phyloP scores from a whole-genome alignment of 176 grass and related monocot genomes.

The Hyparrhenia diplandra region DNA sequence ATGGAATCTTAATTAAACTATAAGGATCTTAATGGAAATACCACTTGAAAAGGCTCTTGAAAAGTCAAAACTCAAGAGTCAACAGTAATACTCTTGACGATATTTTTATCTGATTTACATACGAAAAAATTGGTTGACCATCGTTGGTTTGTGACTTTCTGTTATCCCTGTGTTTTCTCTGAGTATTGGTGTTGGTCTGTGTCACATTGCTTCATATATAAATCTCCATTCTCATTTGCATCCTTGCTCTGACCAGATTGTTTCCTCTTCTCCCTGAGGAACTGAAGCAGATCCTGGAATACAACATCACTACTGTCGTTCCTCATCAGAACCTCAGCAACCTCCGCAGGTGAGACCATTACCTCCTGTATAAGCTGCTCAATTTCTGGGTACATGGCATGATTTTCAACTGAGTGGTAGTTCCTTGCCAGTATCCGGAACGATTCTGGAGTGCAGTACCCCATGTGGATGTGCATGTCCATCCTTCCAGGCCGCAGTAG shows the following conservation, averaged over 20 bases:
- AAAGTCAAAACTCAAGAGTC: neutral
- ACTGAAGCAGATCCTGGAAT: slow-evolving; percentile 7
- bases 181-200: neutral
- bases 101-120: slow-evolving; percentile 15
- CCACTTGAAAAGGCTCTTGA: neutral
- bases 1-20: neutral
- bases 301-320: slow-evolving; percentile 2
- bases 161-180: neutral
- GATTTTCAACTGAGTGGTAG: slow-evolving; percentile 32
- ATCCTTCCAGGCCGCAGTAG: slow-evolving; percentile 37
- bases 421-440: slow-evolving; percentile 32
- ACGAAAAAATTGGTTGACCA: neutral
- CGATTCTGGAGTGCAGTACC: slow-evolving; percentile 29
- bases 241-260: neutral
- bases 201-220: slow-evolving; percentile 2
- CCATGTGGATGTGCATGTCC: slow-evolving; percentile 45
- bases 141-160: neutral
- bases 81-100: neutral
- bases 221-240: neutral
- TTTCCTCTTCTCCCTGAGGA: slow-evolving; percentile 22
- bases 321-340: slow-evolving; percentile 36
- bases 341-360: slow-evolving; percentile 20
- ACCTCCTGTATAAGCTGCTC: slow-evolving; percentile 16
- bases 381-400: slow-evolving; percentile 24
- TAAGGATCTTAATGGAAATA: neutral